Evolutionary conservation across 2,329 filamentous ascomycete genomes (phyloP), one percentile per base, ranked within the genome.

Genomic region (Gremmenia infestans): DNA sequence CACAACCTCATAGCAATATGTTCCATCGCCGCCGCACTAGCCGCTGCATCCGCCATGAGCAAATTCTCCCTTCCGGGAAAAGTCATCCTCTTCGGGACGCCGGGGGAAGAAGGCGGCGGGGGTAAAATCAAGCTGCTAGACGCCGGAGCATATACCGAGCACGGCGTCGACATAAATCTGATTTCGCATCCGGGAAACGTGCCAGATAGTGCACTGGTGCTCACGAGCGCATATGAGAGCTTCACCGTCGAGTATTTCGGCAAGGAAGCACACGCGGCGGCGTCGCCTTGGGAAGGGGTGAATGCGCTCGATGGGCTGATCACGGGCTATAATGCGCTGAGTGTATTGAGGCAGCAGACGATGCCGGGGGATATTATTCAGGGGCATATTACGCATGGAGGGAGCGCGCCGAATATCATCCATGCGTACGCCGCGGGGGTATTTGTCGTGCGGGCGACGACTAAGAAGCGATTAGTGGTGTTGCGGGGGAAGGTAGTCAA

Each of bases 231-330:
- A 5, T 82, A 78, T 60, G 64, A 70, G 4, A 70, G 72, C 43
- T 74, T 82, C 59, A 73, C 73, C 19, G 79, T 78, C 0, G 76
- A 77, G 15, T 84, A 81, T 59, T 73, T 74, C 1, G 82, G 82
- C 1, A 75, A 74, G 50, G 77, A 77, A 54, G 80, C 72, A 14
- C 73, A 74, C 55, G 72, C 73, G 14, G 72, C 70, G n/a, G 68
- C 66, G 12, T 64, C 63, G 43, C 73, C 73, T 1, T 74, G 70
- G 71, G 63, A 68, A 9, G 73, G 73, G 2, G 61, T 72, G 47
- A 75, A 75, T 53, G 72, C 73, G 0, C 68, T 73, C 4, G 72
- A 75, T 59, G 72, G 72, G 19, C 57, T 70, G 4, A 67, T 70
- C n/a, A 61, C 63, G 14, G 70, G 68, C 2, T 74, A 74, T 56